Base-by-base conservation (phyloP, 345 rosid species). In the Crucihimalaya himalaica region DNA sequence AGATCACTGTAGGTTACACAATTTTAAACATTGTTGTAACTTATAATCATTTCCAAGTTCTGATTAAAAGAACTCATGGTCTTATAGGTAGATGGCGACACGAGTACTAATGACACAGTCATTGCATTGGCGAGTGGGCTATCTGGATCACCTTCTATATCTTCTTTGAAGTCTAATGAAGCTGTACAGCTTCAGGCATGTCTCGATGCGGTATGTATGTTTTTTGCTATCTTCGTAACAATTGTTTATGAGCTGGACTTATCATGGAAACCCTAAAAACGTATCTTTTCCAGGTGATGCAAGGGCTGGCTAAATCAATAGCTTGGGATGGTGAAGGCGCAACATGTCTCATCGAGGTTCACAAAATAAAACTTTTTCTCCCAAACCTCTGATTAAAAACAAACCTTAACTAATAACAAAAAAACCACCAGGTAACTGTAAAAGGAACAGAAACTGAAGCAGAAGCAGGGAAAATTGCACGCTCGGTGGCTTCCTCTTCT, bases 251-350 rank as follows among this genome's bases (percentile, higher is more conserved):
- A 60, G 56, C 28, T 75, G 56, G 55, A n/a, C 43, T 52, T 68
- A 23, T 25, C 57, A 40, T 31, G 1, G 27, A 75, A 40, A 20
- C 12, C 34, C 13, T 1, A 28, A 28, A 25, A n/a, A 5, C 4
- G 16, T 39, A 32, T 66, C 0, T 6, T 21, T 20, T 61, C 40
- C 83, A 94, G 98, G 97, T 94, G 62, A 94, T 89, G 99, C 97
- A 94, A 87, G 95, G 96, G 71, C 97, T 92, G 57, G 99, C 99
- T 19, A 94, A 92, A 82, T 92, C 99, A 79, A 83, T 92, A 73
- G 98, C 99, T 75, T 95, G 97, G 99, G 99, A 94, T 86, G 99
- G 99, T 59, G 99, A 92, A 80, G 99, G 98, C 55, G 97, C 99
- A 45, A 92, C 99, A 2, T 95, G 99, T 78, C 80, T 95, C 62